Evolutionary conservation across 1,284 basidiomycete species (phyloP), one percentile per base, ranked within the genome.

Genomic region (Rhodotorula glutinis): DNA sequence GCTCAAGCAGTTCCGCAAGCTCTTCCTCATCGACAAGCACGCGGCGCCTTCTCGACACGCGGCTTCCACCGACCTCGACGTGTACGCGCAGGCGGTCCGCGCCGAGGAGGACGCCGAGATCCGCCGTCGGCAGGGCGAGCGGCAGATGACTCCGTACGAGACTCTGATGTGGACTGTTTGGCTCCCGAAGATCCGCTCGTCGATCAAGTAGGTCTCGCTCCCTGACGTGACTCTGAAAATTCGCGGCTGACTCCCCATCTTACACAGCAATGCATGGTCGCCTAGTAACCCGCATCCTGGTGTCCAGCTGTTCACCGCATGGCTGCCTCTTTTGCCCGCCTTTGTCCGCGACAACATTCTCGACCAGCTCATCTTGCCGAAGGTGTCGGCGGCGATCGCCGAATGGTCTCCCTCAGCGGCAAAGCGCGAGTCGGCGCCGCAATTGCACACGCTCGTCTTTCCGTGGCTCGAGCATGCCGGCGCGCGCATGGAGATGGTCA

Each of bases 341-440:
- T 99, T 98, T 79, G 87, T 98, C 69, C 85, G 85, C 53, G 95
- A 98, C 80, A 99, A 98, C 77, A 82, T 98, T 65, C 84, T 98
- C 64, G 92, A 98, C 76, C 96, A 99, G 78, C 86, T 99, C 38
- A 84, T 98, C 52, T 80, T 98, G 23, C 96, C 96, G 2, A 97
- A 97, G 79, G 84, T 99, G 3, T 84, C 86, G 52, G 86, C 87
- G 61, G 87, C 91, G 2, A 85, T 98, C n/a, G 83, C 86, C 8
- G 86, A 89, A 43, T 97, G 95, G 92, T 88, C 82, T 74, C 81
- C 86, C 7, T 63, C 68, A 17, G 44, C 62, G 16, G 51, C 46
- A 29, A 85, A 85, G 73, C 80, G 80, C 40, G 83, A 83, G 60
- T 80, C 80, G 3, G 82, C 84, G 0, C 70, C 75, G 10, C 81